Base-by-base conservation (phyloP, 176 grass and related monocot genomes). In the Pontederia crassipes region DNA sequence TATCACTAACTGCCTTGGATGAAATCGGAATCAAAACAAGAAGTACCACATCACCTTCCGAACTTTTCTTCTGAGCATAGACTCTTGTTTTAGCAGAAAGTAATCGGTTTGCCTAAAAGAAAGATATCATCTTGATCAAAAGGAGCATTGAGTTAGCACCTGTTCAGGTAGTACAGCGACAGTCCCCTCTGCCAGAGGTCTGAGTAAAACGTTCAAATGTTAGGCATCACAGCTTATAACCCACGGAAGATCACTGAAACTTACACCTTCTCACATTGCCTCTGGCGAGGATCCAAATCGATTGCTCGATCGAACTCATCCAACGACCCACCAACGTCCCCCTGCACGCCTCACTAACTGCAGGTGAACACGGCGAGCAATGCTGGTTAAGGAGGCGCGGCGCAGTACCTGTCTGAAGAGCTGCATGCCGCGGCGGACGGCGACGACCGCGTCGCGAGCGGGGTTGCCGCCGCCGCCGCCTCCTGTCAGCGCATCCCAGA, bases 101-200 rank as follows among this genome's bases (percentile, higher is more conserved):
- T 9, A 29, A 27, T 49, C n/a, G 35, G 57, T 12, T 0, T 14
- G 14, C 9, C 29, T 47, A 69, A 57, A 24, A 12, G 57, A 45
- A 16, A 70, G 54, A 40, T 7, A 40, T 40, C 32, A 40, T 40
- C 32, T 40, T 40, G 1, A 40, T 3, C 32, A 40, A 40, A 40
- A 40, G 32, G 32, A 40, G 32, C 6, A 40, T 40, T 2, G 6
- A 40, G 32, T 3, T 40, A 26, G 20, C 79, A 87, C 83, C 77
- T 82, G 35, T 95, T 75, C 58, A 84, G 59, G 68, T 95, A 95
- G 66, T 95, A 95, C 12, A 96, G 56, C 24, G 91, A 90, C 26
- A 96, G 68, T 3, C 86, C 91, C 62, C 86, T 77, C 28, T 96
- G 86, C 91, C 91, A 96, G 57, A 96, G 83, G 76, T 96, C 91